Evolutionary conservation across 2,329 filamentous ascomycete genomes (phyloP), one percentile per base, ranked within the genome.

Genomic region (Endoconidiophora polonica): DNA sequence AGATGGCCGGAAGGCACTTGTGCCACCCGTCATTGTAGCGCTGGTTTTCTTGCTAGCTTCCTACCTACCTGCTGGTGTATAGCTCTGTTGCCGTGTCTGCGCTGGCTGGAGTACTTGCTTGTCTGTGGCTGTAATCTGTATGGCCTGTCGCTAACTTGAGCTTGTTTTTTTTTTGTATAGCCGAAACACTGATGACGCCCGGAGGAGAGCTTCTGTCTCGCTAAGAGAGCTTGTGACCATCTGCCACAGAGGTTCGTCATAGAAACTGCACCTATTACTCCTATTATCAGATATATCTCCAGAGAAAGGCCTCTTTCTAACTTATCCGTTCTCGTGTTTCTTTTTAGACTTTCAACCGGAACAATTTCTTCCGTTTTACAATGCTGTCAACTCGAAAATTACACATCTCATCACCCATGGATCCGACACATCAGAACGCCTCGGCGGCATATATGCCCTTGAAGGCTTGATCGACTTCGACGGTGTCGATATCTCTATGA

Each of bases 381-480:
- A 70, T 54, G 63, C 65, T 22, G 71, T 79, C 48, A 76, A 77
- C 57, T 70, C 69, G 54, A 71, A 69, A 53, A 75, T 77, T 40
- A 77, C 73, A 24, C 66, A 67, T 38, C 65, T 96, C 56, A 86
- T 94, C 54, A 79, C 86, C 44, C 86, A 90, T 63, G 85, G 87
- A 55, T 82, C 77, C 66, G 88, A 94, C 63, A 82, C 86, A 4
- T 79, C 81, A 58, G 91, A 98, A 62, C 82, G 87, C 52, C 79
- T 95, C 51, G 91, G 88, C 55, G 93, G 91, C 48, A 83, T 98
- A 55, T 82, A 91, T 59, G 90, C 90, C 53, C 77, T 98, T 54
- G 90, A 94, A 63, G 82, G 83, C 52, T 77, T 98, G 49, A 90
- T 96, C 64, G 88, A 95, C 63, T 95, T 96, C 62, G 90, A 95